Conservation (phyloP, 2,329 filamentous ascomycete genomes). For the Magnaporthiopsis incrustans region DNA sequence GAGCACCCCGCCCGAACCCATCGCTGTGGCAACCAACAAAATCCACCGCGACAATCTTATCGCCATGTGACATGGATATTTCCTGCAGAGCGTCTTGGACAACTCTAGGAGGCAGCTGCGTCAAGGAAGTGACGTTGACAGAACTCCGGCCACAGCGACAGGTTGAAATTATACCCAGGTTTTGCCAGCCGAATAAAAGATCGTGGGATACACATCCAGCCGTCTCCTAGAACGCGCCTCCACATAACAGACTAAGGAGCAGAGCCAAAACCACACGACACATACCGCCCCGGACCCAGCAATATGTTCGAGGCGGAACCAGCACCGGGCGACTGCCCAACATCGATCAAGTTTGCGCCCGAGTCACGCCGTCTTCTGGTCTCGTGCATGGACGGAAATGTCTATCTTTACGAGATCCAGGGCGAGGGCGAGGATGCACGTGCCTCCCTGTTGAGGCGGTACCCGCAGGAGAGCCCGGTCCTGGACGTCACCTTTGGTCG, state of each 20-base stretch:
- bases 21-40: not conserved
- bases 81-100: not conserved
- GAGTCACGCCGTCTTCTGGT: conserved; percentile 71
- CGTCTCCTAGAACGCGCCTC: not conserved
- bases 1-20: not conserved
- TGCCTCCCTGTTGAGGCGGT: conserved; percentile 61
- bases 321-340: conserved; percentile 80
- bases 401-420: conserved; percentile 78
- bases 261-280: not conserved
- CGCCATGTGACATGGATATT: conserved; percentile 2
- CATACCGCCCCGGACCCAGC: not conserved
- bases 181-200: not conserved
- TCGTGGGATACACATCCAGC: not conserved
- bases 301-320: conserved; percentile 63
- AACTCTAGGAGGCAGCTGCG: not conserved
- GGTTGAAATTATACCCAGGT: not conserved
- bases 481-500: conserved; percentile 87
- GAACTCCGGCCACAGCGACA: not conserved
- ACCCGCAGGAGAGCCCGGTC: conserved; percentile 76
- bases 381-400: conserved; percentile 87
- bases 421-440: conserved; percentile 45
- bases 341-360: conserved; percentile 78
- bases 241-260: not conserved
- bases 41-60: not conserved
- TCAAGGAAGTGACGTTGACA: not conserved